Conservation (phyloP, 306 rosid species). For the Hippophae tibetana region DNA sequence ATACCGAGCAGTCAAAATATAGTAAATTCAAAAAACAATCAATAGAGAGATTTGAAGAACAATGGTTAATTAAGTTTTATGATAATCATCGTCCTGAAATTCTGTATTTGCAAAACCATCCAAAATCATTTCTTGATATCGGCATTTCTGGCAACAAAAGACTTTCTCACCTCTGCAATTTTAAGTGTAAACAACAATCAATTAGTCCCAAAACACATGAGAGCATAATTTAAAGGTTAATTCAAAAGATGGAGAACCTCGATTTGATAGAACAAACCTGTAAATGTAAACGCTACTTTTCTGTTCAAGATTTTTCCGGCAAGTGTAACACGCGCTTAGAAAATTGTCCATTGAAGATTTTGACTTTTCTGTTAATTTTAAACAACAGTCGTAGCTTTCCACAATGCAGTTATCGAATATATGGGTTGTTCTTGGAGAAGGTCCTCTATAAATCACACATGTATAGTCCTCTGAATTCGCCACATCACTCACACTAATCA, state of each 20-base stretch:
- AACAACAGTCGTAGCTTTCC: constrained; percentile 23
- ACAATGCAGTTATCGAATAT: constrained; percentile 73
- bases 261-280: constrained; percentile 25
- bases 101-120: constrained; percentile 46
- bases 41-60: constrained; percentile 7
- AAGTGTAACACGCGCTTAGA: constrained; percentile 72
- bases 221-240: too few species aligned
- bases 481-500: constrained; percentile 49
- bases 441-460: constrained; percentile 65
- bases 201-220: neutral
- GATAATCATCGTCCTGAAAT: constrained; percentile 18
- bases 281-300: constrained; percentile 75
- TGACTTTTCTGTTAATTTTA: constrained; percentile 10
- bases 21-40: constrained; percentile 2
- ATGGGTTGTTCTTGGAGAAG: constrained; percentile 69
- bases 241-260: neutral
- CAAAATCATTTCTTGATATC: constrained; percentile 64
- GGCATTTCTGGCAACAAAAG: constrained; percentile 77
- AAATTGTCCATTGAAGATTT: constrained; percentile 28
- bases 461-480: constrained; percentile 79
- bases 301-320: constrained; percentile 68
- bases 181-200: neutral
- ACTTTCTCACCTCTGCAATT: constrained; percentile 79
- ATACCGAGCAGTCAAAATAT: neutral
- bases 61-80: neutral